Evolutionary conservation across 225 moss, liverwort and hornwort genomes (phyloP), one percentile per base, ranked within the genome.

Genomic region (Physcomitrium patens): DNA sequence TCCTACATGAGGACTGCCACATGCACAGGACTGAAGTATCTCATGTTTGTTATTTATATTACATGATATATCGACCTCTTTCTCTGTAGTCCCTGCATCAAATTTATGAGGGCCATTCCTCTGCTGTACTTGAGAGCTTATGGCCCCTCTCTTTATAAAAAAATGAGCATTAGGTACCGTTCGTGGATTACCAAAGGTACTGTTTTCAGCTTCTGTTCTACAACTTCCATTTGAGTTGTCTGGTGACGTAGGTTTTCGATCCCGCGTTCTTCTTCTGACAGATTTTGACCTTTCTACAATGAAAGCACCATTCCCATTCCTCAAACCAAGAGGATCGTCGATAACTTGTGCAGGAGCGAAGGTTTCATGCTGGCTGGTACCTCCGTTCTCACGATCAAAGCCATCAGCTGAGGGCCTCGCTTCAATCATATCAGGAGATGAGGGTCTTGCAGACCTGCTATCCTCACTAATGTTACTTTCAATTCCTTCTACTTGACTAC

Each of bases 291-390:
- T 84, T 82, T 99, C 99, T 26, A 95, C 93, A 76, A 99, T 93
- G 69, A 99, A 95, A 66, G 99, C 99, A 67, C 99, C 99, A 67
- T 99, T 99, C 68, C 99, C 99, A 67, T 99, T 95, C 72, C 99
- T 85, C 82, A 81, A 76, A 75, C 95, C 95, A 52, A 99, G 79
- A 15, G 89, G 80, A 72, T 93, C 93, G 75, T 95, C 99, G 70
- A 91, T 95, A 71, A 88, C 93, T 84, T 90, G 85, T 24, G 91
- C 89, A 84, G 85, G 84, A 70, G 86, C 76, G 47, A 91, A 92
- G 37, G 82, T 80, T 62, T 95, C 89, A 31, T 82, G 86, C 82
- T 82, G 76, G 67, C 83, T 77, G 51, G 87, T 89, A 71, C 81
- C 79, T 43, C 89, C 89, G 71, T 78, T 88, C 61, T 93, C 93